Evolutionary conservation across 441 rosid genomes (phyloP).

Genomic region (Manihot esculenta): DNA sequence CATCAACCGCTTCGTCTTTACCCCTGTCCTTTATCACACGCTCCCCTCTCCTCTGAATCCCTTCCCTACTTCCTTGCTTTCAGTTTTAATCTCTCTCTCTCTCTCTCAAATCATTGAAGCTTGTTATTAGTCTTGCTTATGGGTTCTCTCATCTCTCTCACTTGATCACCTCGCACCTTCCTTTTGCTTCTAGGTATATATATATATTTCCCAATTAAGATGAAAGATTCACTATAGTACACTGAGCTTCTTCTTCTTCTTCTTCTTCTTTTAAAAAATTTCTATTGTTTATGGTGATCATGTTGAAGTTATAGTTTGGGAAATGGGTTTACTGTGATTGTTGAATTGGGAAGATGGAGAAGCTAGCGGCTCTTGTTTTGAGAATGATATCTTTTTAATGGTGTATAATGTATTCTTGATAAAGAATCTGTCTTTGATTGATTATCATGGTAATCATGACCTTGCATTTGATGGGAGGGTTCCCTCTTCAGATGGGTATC

Average conservation of each 20-base stretch:
- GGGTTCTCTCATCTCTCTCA: no score
- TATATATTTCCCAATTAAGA: neutral
- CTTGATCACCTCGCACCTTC: neutral
- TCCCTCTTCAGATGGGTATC: neutral
- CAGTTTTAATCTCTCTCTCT: neutral
- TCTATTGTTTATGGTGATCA: no score
- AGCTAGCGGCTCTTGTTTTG: no score
- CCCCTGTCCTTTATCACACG: no score
- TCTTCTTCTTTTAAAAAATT: no score
- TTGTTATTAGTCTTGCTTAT: neutral
- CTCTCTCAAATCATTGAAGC: neutral
- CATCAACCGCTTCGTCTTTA: neutral
- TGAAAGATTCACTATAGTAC: neutral
- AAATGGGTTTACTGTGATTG: no score
- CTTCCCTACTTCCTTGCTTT: neutral
- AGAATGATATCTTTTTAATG: neutral
- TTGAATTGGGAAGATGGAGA: no score
- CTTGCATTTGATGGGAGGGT: neutral
- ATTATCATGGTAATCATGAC: neutral
- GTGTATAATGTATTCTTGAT: neutral
- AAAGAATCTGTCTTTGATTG: no score
- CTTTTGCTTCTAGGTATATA: neutral
- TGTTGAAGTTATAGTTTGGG: neutral
- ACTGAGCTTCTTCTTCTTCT: neutral
- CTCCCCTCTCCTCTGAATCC: no score